Evolutionary conservation across 2,329 filamentous ascomycete genomes (phyloP).

Genomic region (Bipolaris gigantea): DNA sequence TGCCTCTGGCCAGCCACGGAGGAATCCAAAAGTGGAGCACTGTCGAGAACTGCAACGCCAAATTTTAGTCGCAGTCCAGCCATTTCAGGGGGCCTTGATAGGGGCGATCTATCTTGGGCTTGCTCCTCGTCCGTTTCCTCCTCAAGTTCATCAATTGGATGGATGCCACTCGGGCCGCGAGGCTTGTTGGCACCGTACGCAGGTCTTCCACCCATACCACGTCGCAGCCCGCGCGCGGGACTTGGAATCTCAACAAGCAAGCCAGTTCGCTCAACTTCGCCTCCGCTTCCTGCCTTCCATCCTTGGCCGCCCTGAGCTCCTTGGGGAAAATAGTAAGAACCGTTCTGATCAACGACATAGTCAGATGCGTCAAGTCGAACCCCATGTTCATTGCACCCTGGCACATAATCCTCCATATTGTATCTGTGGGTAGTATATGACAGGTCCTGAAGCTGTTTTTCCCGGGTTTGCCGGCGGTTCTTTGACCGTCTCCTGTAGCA

Average conservation of each 20-base stretch:
- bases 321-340: constrained; percentile 33
- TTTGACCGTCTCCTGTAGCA: constrained; percentile 51
- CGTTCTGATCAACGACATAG: constrained; percentile 28
- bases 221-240: constrained; percentile 52
- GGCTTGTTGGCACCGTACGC: constrained; percentile 54
- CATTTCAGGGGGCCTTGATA: constrained; percentile 30
- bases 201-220: constrained; percentile 43
- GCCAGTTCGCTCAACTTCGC: constrained; percentile 51
- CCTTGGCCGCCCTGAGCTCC: constrained; percentile 30
- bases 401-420: constrained; percentile 43
- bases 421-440: constrained; percentile 55
- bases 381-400: constrained; percentile 40
- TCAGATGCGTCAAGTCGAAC: constrained; percentile 48
- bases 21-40: constrained; percentile 44
- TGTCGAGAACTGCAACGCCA: constrained; percentile 30
- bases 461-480: constrained; percentile 49
- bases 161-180: constrained; percentile 58
- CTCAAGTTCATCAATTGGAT: constrained; percentile 65
- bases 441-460: constrained; percentile 58
- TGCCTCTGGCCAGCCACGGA: constrained; percentile 46
- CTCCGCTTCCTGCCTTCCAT: constrained; percentile 34
- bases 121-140: constrained; percentile 50
- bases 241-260: constrained; percentile 53
- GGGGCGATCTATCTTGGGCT: constrained; percentile 18
- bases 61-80: constrained; percentile 20